Conservation (phyloP, 2,329 filamentous ascomycete species). For the Aplosporella prunicola region DNA sequence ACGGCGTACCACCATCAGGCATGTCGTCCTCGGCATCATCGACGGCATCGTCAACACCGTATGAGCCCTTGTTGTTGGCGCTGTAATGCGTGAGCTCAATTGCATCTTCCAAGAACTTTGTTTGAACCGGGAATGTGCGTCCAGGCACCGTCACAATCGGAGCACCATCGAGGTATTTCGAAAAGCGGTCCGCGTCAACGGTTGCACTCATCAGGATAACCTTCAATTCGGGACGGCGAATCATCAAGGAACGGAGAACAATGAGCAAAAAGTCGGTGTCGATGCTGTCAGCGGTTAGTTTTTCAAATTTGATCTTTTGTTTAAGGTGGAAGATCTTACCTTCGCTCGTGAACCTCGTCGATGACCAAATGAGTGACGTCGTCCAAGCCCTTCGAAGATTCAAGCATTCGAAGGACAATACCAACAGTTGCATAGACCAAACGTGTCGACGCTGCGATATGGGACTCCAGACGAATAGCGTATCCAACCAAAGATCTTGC, state of each 20-base stretch:
- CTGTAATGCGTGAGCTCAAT: slow-evolving; percentile 74
- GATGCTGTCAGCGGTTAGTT: slow-evolving; percentile 45
- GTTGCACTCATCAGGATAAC: slow-evolving; percentile 97
- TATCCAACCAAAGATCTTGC: slow-evolving; percentile 80
- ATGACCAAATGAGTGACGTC: slow-evolving; percentile 91
- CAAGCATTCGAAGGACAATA: slow-evolving; percentile 97
- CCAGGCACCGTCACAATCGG: slow-evolving; percentile 87
- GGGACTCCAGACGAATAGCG: slow-evolving; percentile 86
- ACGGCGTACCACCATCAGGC: slow-evolving; percentile 42
- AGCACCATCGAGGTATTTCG: slow-evolving; percentile 73
- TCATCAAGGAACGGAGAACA: slow-evolving; percentile 73
- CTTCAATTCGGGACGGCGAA: slow-evolving; percentile 71
- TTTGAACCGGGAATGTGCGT: slow-evolving; percentile 83
- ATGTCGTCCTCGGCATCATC: slow-evolving; percentile 41
- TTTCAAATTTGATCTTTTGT: background rate
- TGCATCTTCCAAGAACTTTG: slow-evolving; percentile 84
- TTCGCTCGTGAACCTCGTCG: slow-evolving; percentile 95
- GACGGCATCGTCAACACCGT: slow-evolving; percentile 36
- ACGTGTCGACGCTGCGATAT: slow-evolving; percentile 69
- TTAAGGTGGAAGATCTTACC: slow-evolving; percentile 17
- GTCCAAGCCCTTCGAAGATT: slow-evolving; percentile 72
- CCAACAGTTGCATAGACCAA: slow-evolving; percentile 81
- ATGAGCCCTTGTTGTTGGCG: slow-evolving; percentile 17
- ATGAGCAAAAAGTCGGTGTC: slow-evolving; percentile 95
- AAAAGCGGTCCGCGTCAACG: slow-evolving; percentile 86